phyloP scores from a whole-genome alignment of 495 filamentous ascomycete genomes.

The Penicillium bialowiezense region DNA sequence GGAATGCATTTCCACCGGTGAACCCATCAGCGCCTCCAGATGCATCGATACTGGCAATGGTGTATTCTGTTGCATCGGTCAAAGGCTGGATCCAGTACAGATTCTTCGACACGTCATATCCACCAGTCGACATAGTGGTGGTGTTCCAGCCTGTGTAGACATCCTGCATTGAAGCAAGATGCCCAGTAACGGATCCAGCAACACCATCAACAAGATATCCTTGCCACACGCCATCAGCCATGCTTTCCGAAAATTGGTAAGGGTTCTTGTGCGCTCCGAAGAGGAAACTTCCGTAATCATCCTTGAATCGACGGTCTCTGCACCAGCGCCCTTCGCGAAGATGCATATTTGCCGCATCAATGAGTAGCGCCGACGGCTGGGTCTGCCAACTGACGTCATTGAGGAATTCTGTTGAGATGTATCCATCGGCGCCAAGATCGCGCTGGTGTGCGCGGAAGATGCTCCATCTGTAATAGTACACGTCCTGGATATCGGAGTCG shows the following conservation, averaged over 20 bases:
- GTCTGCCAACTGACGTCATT: constrained; percentile 27
- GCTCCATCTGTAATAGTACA: constrained; percentile 34
- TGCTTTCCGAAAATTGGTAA: constrained; percentile 25
- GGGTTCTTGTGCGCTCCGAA: constrained; percentile 16
- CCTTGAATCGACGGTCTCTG: constrained; percentile 28
- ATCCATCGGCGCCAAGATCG: constrained; percentile 25
- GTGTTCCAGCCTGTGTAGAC: constrained; percentile 23
- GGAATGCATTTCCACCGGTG: constrained; percentile 24
- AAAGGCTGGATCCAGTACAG: constrained; percentile 29
- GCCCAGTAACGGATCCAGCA: constrained; percentile 10
- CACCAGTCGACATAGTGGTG: constrained; percentile 12
- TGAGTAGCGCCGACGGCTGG: constrained; percentile 19
- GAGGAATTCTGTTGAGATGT: constrained; percentile 31
- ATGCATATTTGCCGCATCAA: constrained; percentile 27
- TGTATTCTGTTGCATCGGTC: constrained; percentile 32
- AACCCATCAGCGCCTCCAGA: constrained; percentile 24
- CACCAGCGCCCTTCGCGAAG: constrained; percentile 31
- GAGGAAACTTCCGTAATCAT: constrained; percentile 24
- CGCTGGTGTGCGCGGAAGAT: constrained; percentile 32
- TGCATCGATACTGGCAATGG: constrained; percentile 28
- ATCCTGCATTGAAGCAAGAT: constrained; percentile 21
- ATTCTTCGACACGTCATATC: constrained; percentile 19
- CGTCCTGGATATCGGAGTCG: constrained; percentile 19
- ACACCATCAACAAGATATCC: constrained; percentile 30
- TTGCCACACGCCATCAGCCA: constrained; percentile 26